These are phyloP conservation scores for Pleurotus djamor DNA, from an alignment of 768 basidiomycete genomes.

Conservation along the genomic window DNA sequence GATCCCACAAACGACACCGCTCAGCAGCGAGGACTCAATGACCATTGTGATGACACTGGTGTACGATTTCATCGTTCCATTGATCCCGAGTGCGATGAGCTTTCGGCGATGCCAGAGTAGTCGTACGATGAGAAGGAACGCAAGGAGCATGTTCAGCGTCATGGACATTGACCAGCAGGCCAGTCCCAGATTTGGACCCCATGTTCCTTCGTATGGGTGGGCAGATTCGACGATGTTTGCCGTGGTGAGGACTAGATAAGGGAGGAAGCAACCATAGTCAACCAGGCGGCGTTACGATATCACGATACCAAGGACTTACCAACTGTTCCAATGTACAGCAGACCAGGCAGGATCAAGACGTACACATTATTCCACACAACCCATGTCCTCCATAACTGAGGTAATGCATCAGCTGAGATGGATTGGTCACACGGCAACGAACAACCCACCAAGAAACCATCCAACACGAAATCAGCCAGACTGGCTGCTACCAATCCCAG, in stretches of 20 bases:
- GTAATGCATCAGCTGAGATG: background rate
- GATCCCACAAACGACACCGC: background rate
- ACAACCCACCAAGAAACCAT: background rate
- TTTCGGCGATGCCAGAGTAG: background rate
- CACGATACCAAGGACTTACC: background rate
- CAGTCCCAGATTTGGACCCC: slow-evolving; percentile 1
- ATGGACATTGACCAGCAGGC: slow-evolving; percentile 1
- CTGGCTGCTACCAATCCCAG: background rate
- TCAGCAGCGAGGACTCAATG: background rate
- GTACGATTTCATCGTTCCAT: background rate
- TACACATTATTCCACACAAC: background rate
- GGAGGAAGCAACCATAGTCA: background rate
- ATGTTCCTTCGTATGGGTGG: background rate
- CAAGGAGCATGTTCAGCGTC: slow-evolving; percentile 1
- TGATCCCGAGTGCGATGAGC: background rate
- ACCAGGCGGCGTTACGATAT: background rate
- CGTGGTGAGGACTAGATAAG: background rate
- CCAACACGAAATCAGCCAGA: background rate
- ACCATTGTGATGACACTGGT: background rate
- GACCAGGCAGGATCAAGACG: background rate
- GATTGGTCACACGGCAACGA: background rate
- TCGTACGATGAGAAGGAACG: background rate
- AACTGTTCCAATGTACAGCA: background rate
- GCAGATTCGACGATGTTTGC: background rate
- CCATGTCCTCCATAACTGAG: background rate